Evolutionary conservation across 768 basidiomycete species (phyloP), one percentile per base, ranked within the genome.

Genomic region (Tricholoma hemisulphureum): DNA sequence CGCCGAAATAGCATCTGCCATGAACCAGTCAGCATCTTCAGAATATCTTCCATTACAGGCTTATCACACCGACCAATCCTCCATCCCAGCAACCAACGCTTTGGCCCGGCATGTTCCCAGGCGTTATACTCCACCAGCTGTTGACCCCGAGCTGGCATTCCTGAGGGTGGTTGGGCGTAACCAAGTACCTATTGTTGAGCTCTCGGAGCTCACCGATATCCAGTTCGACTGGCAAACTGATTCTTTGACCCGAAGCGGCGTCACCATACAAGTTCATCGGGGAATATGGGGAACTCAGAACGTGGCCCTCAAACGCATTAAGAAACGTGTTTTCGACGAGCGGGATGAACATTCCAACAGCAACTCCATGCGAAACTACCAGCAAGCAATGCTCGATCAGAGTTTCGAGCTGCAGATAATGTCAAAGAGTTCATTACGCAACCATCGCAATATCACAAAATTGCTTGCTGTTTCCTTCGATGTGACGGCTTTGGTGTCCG

Each of bases 131-230:
- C 29, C 29, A 4, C 39, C 21, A 26, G n/a, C 16, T 20, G 4
- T 13, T 41, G 39, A 55, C 14, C 24, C 8, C 24, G 53, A 55
- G 28, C 43, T 55, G 34, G 28, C 21, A 32, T 43, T 55, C 53
- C 21, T 55, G 53, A 34, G 53, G 37, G 53, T 55, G 13, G 53
- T 55, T 43, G 53, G 53, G 32, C 37, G 53, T n/a, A 45, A 55
- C n/a, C 26, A 28, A 20, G 29, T 55, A 20, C 53, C 35, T 14
- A 55, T 55, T 14, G 23, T 26, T 2, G 39, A 23, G 39, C 37
- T 46, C 6, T 21, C 37, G 7, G 39, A 23, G 39, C 37, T 46
- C 6, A 11, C 37, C 28, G 53, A 55, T 9, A 28, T 55, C 29
- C 37, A 43, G 32, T 28, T 51, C 7, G 26, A 55, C 39, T 46